Base-by-base conservation (phyloP, 768 basidiomycete species). In the Trametes cinnabarina region DNA sequence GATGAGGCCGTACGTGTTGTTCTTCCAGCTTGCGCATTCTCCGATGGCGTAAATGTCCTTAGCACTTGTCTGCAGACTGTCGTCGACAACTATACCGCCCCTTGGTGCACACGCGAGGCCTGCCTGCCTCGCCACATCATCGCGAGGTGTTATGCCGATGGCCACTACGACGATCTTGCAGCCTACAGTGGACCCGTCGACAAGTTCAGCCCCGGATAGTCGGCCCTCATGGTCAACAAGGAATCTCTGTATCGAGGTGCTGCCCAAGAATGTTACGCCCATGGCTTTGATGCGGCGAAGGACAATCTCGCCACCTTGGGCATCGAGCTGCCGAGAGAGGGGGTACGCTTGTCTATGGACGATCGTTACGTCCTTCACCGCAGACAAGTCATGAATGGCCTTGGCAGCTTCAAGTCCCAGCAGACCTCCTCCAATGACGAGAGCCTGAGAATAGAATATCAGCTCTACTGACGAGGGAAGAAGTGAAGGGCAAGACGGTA, bases 361-460 rank as follows among this genome's bases (percentile, higher is more conserved):
- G 60, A 85, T 84, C 28, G 76, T 71, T 12, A 83, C 84, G 41
- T 79, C 68, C 9, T 72, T 69, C 52, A 83, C 72, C 0, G 74
- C 73, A 22, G 71, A 63, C 19, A 87, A 71, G 67, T 90, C 88
- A 63, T 82, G 81, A 7, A 82, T 76, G 0, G 87, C 88, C 65
- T 90, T 89, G 3, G 87, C 88, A 3, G 88, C 87, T 71, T 89
- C 88, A 30, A 90, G 72, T 11, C 87, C 88, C 17, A 89, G 78
- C 11, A 90, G 69, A 9, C 87, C 88, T 9, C 88, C 88, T 19
- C 88, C 88, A 14, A 90, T 77, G 3, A 89, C 79, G 1, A 79
- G 76, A 0, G 80, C 85, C 46, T 59, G 41, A 23, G n/a, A 9
- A 22, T 23, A 7, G 9, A 1, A 17, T 35, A 46, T 37, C 12